Percentiles rank a stretch among this genome's conserved stretches.
Evolutionary conservation across 805 yeast genomes (phyloP).

Genomic region (Teunomyces gatunensis): DNA sequence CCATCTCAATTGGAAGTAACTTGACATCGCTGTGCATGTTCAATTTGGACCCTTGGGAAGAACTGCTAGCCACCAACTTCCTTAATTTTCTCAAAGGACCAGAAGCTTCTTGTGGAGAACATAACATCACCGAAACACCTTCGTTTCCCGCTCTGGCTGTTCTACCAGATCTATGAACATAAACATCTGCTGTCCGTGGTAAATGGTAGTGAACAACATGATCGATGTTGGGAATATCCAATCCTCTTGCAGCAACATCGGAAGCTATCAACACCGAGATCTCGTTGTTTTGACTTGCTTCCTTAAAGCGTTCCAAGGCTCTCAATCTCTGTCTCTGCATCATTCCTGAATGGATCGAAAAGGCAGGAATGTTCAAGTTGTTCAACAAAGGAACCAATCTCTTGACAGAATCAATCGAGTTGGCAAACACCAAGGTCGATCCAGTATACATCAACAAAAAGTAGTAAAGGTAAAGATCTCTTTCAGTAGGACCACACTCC

Average conservation of each 20-base stretch:
- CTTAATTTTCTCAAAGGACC: conserved; percentile 82
- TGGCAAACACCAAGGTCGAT: conserved; percentile 84
- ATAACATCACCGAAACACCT: conserved; percentile 92
- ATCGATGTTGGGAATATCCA: conserved; percentile 85
- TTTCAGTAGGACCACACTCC: conserved; percentile 86
- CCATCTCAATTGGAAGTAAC: conserved; percentile 73
- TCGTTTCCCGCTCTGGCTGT: conserved; percentile 95
- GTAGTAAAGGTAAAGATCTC: conserved; percentile 88
- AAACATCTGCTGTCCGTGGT: conserved; percentile 91
- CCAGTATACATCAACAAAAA: conserved; percentile 86
- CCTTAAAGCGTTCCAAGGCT: conserved; percentile 76
- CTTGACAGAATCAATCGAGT: conserved; percentile 92
- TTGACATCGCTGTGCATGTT: conserved; percentile 52
- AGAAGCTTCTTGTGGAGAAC: conserved; percentile 90
- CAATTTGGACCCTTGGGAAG: conserved; percentile 20
- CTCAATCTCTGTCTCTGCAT: conserved; percentile 88
- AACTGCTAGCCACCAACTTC: conserved; percentile 44
- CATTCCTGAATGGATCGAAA: conserved; percentile 91
- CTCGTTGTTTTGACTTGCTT: conserved; percentile 44
- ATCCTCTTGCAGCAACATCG: conserved; percentile 97
- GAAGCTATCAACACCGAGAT: conserved; percentile 81
- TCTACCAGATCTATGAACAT: conserved; percentile 95
- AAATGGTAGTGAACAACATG: conserved; percentile 96
- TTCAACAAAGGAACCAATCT: conserved; percentile 74
- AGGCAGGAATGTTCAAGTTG: conserved; percentile 63